A percentile compares a stretch with the other conserved stretches of the same genome.
phyloP scores from a whole-genome alignment of 2,329 filamentous ascomycete species.

The Botrytis squamosa region DNA sequence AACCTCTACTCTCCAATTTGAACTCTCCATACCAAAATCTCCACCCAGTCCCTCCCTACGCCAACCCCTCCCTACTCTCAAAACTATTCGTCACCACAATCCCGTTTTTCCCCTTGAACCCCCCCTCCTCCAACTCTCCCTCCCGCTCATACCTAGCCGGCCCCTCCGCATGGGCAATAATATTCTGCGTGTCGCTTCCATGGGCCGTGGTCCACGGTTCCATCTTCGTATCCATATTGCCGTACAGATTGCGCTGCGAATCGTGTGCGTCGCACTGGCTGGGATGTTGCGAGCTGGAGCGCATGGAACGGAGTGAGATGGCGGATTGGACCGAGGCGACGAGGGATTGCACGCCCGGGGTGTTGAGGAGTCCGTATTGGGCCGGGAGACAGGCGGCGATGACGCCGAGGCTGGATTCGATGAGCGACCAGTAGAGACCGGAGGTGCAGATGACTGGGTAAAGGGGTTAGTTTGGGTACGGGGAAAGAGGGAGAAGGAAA shows the following conservation, averaged over 20 bases:
- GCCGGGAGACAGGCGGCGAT: constrained; percentile 17
- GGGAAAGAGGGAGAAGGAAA: not conserved
- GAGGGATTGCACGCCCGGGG: not conserved
- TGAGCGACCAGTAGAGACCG: constrained; percentile 14
- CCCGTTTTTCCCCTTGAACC: not conserved
- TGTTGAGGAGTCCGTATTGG: constrained; percentile 17
- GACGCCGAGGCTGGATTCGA: constrained; percentile 18
- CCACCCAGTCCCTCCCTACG: not conserved
- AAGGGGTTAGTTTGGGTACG: not conserved
- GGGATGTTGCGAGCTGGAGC: not conserved
- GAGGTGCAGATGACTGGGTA: constrained; percentile 3
- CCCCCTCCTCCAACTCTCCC: not conserved
- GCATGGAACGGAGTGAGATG: not conserved
- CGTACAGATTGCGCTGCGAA: not conserved
- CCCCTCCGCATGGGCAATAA: constrained; percentile 6
- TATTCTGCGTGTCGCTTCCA: constrained; percentile 8
- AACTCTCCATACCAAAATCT: not conserved
- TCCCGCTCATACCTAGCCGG: not conserved
- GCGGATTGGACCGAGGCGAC: constrained; percentile 7
- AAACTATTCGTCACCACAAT: constrained; percentile 19
- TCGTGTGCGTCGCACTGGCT: not conserved
- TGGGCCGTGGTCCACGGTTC: not conserved
- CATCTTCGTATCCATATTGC: not conserved
- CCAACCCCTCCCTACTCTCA: constrained; percentile 8
- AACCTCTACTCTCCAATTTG: not conserved